These are phyloP conservation scores for Aspergillus clavatus DNA, from an alignment of 2,329 filamentous ascomycete genomes.

Conservation along the genomic window DNA sequence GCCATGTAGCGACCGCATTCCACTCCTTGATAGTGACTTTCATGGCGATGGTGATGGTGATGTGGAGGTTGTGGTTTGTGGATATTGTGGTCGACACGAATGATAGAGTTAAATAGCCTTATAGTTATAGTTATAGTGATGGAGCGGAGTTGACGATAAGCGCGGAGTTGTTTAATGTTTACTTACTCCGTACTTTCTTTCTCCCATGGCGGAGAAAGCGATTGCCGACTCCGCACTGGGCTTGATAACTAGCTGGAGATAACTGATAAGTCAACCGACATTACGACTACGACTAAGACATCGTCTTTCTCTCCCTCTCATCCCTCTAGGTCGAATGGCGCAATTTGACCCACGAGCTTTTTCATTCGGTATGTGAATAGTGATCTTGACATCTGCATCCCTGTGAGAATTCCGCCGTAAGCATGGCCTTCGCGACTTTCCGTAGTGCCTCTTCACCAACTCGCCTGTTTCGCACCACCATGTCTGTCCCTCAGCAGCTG, in stretches of 20 bases:
- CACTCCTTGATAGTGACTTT: slow-evolving; percentile 93
- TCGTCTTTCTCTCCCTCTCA: background rate
- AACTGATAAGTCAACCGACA: no score
- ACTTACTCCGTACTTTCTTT: no score
- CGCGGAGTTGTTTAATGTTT: slow-evolving; percentile 7
- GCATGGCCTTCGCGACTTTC: slow-evolving; percentile 35
- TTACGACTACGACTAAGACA: background rate
- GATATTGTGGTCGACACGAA: background rate
- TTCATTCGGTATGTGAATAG: slow-evolving; percentile 26
- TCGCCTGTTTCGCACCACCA: slow-evolving; percentile 24
- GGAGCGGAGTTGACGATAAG: slow-evolving; percentile 13
- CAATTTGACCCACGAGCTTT: slow-evolving; percentile 6
- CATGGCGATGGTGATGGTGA: slow-evolving; percentile 57
- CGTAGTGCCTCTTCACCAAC: slow-evolving; percentile 24
- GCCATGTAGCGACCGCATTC: slow-evolving; percentile 93
- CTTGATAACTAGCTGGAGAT: slow-evolving; percentile 1
- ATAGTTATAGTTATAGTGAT: no score
- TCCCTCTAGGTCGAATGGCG: slow-evolving; percentile 1
- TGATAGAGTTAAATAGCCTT: no score
- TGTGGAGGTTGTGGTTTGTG: slow-evolving; percentile 14
- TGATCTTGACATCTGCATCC: background rate
- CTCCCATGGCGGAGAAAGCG: slow-evolving; percentile 10
- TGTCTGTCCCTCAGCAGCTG: slow-evolving; percentile 22
- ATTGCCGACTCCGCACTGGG: slow-evolving; percentile 4
- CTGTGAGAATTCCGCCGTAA: slow-evolving; percentile 3